Evolutionary conservation across 108 stramenopile species (phyloP).

Genomic region (Nannochloropsis gaditana): DNA sequence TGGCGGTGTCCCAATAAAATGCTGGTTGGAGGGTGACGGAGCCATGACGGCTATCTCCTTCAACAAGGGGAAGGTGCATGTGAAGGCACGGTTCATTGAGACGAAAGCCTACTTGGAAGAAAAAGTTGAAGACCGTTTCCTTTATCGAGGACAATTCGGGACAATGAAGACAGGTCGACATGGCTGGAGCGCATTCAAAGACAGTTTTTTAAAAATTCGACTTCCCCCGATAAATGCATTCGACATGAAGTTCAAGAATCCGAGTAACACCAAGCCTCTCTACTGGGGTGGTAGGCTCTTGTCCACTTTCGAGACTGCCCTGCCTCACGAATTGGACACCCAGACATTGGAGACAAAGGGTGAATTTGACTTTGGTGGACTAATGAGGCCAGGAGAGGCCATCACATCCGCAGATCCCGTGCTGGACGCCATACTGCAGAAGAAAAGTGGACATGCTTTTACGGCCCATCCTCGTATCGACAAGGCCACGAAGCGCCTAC

Average conservation of each 20-base stretch:
- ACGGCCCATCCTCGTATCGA: background rate
- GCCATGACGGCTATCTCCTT: background rate
- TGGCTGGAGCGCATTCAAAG: background rate
- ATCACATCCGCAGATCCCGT: background rate
- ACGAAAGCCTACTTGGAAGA: slow-evolving; percentile 17
- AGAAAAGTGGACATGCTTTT: slow-evolving; percentile 5
- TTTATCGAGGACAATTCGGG: slow-evolving; percentile 10
- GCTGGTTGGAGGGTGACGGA: slow-evolving; percentile 13
- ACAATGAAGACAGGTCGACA: background rate
- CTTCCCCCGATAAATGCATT: background rate
- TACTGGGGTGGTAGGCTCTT: background rate
- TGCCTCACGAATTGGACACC: background rate
- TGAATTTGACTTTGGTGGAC: background rate
- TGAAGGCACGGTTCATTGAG: background rate
- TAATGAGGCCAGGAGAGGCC: background rate
- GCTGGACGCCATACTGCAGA: background rate
- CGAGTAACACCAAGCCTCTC: slow-evolving; percentile 14
- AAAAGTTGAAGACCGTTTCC: background rate
- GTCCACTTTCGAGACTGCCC: slow-evolving; percentile 14
- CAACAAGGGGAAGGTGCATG: background rate
- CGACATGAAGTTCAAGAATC: slow-evolving; percentile 8
- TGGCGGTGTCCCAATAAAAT: background rate
- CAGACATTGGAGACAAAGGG: background rate
- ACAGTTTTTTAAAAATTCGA: background rate
- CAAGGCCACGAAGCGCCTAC: background rate